Evolutionary conservation across 2,329 filamentous ascomycete species (phyloP), one percentile per base, ranked within the genome.

Genomic region (Spiromastix sp.): DNA sequence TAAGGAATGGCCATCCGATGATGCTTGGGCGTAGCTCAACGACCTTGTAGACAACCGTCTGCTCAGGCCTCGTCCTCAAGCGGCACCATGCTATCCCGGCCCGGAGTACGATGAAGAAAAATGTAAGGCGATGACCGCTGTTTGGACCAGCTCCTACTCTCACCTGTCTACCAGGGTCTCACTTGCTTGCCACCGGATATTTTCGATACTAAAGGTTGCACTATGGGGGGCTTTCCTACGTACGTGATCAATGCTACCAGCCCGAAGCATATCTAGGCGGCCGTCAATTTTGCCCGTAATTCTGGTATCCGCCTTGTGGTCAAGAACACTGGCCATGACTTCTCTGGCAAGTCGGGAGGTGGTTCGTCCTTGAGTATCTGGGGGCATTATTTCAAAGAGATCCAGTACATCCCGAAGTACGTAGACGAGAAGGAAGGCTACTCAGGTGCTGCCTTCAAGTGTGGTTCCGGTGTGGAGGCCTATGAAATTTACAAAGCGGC

Each of bases 321-420:
- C 40, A 61, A 67, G 35, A 72, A 73, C 42, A 74, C 70, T 1
- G 70, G 70, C 4, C 70, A 74, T 45, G 70, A 73, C 27, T 37
- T 37, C 28, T 16, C 25, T 34, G 63, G 64, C 3, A 56, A 55
- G 32, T 56, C 50, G 3, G 52, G 49, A 3, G 64, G 63, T 1
- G 45, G 43, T 0, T 59, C 57, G 1, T 46, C 52, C 3, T 47
- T 65, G 2, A 44, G 48, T 3, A 39, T 64, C 4, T 63, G 60
- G 62, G 62, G 54, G 15, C 55, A 62, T 38, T 46, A 59, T 41
- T 45, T 66, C 20, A 61, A 64, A 41, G 26, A 43, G 10, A 53
- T 59, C 15, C 42, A 54, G 8, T 49, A 52, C 37, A 31, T 55
- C 0, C 45, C 49, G 0, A 26, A 42, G 19, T 64, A 68, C 48